Base-by-base conservation (phyloP, 305 asterid genomes). In the Coffea humblotiana region DNA sequence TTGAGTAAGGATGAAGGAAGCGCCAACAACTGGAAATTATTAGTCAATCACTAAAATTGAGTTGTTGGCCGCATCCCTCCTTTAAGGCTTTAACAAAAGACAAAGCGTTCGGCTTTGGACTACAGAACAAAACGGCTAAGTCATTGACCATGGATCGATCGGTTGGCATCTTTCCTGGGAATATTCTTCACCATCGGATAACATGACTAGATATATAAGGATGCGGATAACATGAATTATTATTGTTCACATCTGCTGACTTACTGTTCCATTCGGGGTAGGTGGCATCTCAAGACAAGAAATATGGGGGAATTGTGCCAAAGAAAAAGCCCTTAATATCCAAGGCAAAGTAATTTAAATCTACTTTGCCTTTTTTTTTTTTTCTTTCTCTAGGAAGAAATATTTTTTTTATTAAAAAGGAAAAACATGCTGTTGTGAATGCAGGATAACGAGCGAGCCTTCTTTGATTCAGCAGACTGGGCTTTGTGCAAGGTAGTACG, bases 381-480 rank as follows among this genome's bases (percentile, higher is more conserved):
- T n/a, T 23, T 76, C 14, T 7, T 0, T 23, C 13, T 49, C 71
- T 3, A 40, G 2, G 6, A 0, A 32, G 14, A 35, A 14, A 25
- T 29, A 29, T 29, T 1, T 32, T 32, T 32, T 32, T 32, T 32
- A 48, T 7, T 48, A 64, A 76, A 64, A 16, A 13, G 48, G 2
- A 27, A 48, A 40, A 3, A 40, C 4, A 40, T 40, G 0, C 43
- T 40, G 43, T 5, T 67, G 27, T 77, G 58, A 29, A 52, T 78
- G 37, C 86, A 94, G 98, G 95, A 94, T 78, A 90, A 89, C 61
- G 88, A 89, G 69, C 88, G 98, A 71, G 97, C 98, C 47, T 94
- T 93, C 82, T 94, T 94, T 78, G 97, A 94, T 84, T 94, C 98
- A 0, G 98, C 97, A 0, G 98, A 94, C 52, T 94, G 98, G 97